Evolutionary conservation across 2,329 filamentous ascomycete species (phyloP), one percentile per base, ranked within the genome.

Genomic region (Aspergillus sp.): DNA sequence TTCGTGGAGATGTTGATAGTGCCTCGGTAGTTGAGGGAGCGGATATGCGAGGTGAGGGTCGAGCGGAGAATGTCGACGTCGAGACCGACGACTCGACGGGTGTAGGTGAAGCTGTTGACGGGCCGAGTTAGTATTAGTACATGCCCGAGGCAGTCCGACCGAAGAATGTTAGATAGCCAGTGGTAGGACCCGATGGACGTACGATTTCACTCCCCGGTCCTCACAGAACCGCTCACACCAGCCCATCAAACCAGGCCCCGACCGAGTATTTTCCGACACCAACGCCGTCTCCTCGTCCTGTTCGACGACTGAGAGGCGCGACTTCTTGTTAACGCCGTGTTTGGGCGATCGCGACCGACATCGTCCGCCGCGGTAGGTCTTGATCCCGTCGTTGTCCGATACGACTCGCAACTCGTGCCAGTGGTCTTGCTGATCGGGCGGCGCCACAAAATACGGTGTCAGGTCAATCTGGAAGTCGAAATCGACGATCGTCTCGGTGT

Each of bases 191-290:
- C 25, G 25, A 10, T 29, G 36, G 25, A 58, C 66, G 45, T 60
- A 74, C 70, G 71, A 73, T 54, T 71, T 73, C 16, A 73, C 64
- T 5, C 62, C 59, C 2, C 66, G 63, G 45, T 74, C 71, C 2
- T 50, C 49, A 49, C 68, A 71, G 56, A 69, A 74, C 25, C 71
- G 64, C 49, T 67, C 52, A 42, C 70, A 73, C 71, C 71, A 74
- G 23, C 56, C 58, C 45, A 58, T 55, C 16, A 61, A 17, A 5
- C 57, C 55, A 2, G 59, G 59, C 5, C 44, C 47, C 3, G n/a
- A n/a, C 14, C 23, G 16, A n/a, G 25, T 23, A 29, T 43, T 34
- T 14, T 31, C 38, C n/a, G n/a, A n/a, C 16, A 43, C 34, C 29
- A 43, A 43, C 43, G 23, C 19, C 41, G 38, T 13, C 9, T 49